Percentiles rank a stretch among this genome's conserved stretches.
phyloP scores from a whole-genome alignment of 2,329 filamentous ascomycete species.

The Cladorrhinum sp. region DNA sequence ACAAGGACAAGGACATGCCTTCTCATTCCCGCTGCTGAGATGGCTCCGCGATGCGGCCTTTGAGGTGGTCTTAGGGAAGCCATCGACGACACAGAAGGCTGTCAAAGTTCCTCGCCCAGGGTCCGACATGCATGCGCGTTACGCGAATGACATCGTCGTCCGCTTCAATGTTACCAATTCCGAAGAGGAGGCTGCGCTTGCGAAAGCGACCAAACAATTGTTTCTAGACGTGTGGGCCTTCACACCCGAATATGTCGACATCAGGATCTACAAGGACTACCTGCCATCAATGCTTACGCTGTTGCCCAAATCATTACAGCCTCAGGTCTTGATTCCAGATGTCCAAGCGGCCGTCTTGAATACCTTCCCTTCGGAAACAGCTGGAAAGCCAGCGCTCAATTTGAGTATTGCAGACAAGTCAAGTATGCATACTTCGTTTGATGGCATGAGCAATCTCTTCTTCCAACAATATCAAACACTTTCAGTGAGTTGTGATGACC shows the following conservation, averaged over 20 bases:
- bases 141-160: slow-evolving; percentile 80
- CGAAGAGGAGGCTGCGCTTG: slow-evolving; percentile 66
- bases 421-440: slow-evolving; percentile 33
- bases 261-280: slow-evolving; percentile 72
- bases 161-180: slow-evolving; percentile 75
- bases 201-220: slow-evolving; percentile 69
- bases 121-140: slow-evolving; percentile 40
- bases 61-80: slow-evolving; percentile 49
- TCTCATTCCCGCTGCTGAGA: slow-evolving; percentile 45
- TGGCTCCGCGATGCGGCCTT: slow-evolving; percentile 50
- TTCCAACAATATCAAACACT: slow-evolving; percentile 91
- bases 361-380: slow-evolving; percentile 59
- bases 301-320: slow-evolving; percentile 70
- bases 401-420: slow-evolving; percentile 29
- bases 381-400: slow-evolving; percentile 24
- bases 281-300: slow-evolving; percentile 75
- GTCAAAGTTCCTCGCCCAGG: slow-evolving; percentile 24
- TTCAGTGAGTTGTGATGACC: slow-evolving; percentile 49
- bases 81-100: slow-evolving; percentile 33
- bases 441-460: slow-evolving; percentile 68
- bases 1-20: slow-evolving; percentile 21
- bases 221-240: slow-evolving; percentile 91
- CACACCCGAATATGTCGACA: slow-evolving; percentile 76
- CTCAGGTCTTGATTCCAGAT: slow-evolving; percentile 76
- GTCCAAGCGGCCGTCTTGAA: slow-evolving; percentile 73